These are phyloP conservation scores for Casaregolazyma suthepensis DNA, from an alignment of 1,139 yeast species.

Conservation along the genomic window DNA sequence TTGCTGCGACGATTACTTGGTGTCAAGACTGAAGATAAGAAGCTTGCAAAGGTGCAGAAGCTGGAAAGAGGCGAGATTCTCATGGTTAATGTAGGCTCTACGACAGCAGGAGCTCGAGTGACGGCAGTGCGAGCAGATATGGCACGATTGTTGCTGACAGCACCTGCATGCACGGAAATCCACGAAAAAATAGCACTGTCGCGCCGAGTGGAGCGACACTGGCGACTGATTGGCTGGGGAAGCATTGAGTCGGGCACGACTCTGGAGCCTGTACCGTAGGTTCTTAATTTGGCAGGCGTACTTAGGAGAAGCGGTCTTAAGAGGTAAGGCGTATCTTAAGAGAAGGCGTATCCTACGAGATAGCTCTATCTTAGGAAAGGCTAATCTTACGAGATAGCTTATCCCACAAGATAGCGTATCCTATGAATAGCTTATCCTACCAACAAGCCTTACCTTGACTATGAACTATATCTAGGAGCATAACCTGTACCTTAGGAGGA, in stretches of 20 bases:
- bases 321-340: too few relatives aligned
- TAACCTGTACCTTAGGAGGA: too few relatives aligned
- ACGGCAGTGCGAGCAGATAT: slow-evolving; percentile 97
- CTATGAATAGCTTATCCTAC: too few relatives aligned
- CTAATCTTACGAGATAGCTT: too few relatives aligned
- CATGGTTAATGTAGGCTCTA: slow-evolving; percentile 98
- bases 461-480: neutral
- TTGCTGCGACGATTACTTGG: slow-evolving; percentile 94
- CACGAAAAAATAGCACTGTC: slow-evolving; percentile 98
- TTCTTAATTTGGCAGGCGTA: too few relatives aligned
- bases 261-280: slow-evolving; percentile 24
- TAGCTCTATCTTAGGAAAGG: too few relatives aligned
- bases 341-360: too few relatives aligned
- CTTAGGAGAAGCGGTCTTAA: too few relatives aligned
- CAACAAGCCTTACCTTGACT: too few relatives aligned
- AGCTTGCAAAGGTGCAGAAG: slow-evolving; percentile 94
- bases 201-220: slow-evolving; percentile 98
- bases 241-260: slow-evolving; percentile 85
- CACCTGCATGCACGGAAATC: slow-evolving; percentile 98
- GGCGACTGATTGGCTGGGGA: slow-evolving; percentile 99
- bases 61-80: slow-evolving; percentile 91
- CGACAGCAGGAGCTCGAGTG: slow-evolving; percentile 99
- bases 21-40: slow-evolving; percentile 97
- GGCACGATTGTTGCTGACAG: slow-evolving; percentile 95
- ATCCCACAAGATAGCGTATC: too few relatives aligned